Percentiles rank a stretch among this genome's conserved stretches.
phyloP scores from a whole-genome alignment of 352 stramenopile genomes.

The Globisporangium solare region DNA sequence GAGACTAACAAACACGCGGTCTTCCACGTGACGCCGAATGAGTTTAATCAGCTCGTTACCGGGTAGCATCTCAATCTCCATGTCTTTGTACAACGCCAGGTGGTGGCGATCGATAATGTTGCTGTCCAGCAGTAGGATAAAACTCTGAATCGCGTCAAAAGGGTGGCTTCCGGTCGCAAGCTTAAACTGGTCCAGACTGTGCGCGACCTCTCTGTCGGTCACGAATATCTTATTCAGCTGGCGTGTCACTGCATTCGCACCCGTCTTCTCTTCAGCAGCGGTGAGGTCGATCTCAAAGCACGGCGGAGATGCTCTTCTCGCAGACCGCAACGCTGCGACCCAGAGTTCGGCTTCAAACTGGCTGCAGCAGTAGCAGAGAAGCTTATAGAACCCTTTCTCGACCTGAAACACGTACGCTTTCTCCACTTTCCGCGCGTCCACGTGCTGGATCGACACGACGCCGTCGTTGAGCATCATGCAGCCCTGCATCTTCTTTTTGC shows the following conservation, averaged over 20 bases:
- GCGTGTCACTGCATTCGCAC: slow-evolving; percentile 41
- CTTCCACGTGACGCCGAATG: slow-evolving; percentile 72
- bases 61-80: slow-evolving; percentile 55
- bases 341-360: slow-evolving; percentile 79
- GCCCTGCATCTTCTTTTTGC: slow-evolving; percentile 73
- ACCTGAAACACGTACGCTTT: slow-evolving; percentile 80
- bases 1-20: slow-evolving; percentile 70
- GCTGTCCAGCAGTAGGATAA: slow-evolving; percentile 63
- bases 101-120: slow-evolving; percentile 66
- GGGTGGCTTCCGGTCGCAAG: slow-evolving; percentile 39
- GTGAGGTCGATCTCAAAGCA: slow-evolving; percentile 70
- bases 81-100: slow-evolving; percentile 55
- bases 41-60: slow-evolving; percentile 73
- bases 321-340: slow-evolving; percentile 57
- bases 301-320: slow-evolving; percentile 34
- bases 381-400: slow-evolving; percentile 80
- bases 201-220: slow-evolving; percentile 47
- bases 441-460: slow-evolving; percentile 75
- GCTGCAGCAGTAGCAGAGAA: slow-evolving; percentile 77
- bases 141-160: slow-evolving; percentile 44
- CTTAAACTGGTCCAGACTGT: slow-evolving; percentile 53
- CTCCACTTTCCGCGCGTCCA: slow-evolving; percentile 58
- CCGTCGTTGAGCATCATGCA: slow-evolving; percentile 82
- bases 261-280: slow-evolving; percentile 45
- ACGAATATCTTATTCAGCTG: slow-evolving; percentile 84